Evolutionary conservation across 129 eudicot genomes (phyloP).

Genomic region (Pseudognaphalium luteoalbum): DNA sequence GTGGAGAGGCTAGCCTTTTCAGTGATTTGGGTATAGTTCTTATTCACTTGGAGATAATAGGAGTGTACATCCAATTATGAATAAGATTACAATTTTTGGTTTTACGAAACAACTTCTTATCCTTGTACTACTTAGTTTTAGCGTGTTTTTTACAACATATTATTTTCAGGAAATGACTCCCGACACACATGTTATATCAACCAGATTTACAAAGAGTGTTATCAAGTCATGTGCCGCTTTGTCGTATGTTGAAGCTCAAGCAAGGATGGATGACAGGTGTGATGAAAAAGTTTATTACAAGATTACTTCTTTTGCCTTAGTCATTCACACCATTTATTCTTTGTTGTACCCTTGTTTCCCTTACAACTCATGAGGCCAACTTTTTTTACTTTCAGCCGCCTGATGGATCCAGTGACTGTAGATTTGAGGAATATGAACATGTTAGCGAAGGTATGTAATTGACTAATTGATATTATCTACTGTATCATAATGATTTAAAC

Average conservation of each 20-base stretch:
- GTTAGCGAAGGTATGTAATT: slow-evolving; percentile 75
- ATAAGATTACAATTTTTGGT: neutral
- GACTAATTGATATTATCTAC: slow-evolving; percentile 4
- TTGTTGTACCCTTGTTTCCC: neutral
- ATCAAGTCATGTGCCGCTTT: slow-evolving; percentile 96
- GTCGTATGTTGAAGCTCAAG: slow-evolving; percentile 97
- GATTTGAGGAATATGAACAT: slow-evolving; percentile 87
- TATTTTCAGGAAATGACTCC: slow-evolving; percentile 87
- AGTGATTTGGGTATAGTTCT: slow-evolving; percentile 82
- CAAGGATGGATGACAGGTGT: slow-evolving; percentile 99
- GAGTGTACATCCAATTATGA: neutral
- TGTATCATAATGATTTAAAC: neutral
- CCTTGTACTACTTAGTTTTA: neutral
- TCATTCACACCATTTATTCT: slow-evolving; percentile 1
- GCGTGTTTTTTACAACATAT: neutral
- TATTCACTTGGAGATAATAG: neutral
- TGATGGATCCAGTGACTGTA: slow-evolving; percentile 83
- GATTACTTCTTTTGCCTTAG: neutral
- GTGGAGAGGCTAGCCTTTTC: slow-evolving; percentile 96
- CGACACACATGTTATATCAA: slow-evolving; percentile 80
- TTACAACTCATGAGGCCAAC: neutral
- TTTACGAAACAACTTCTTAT: neutral
- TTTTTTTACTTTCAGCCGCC: slow-evolving; percentile 57
- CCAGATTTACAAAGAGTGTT: slow-evolving; percentile 84
- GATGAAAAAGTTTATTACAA: slow-evolving; percentile 9